Evolutionary conservation across 257 asterid species (phyloP).

Genomic region (Nicotiana undulata): DNA sequence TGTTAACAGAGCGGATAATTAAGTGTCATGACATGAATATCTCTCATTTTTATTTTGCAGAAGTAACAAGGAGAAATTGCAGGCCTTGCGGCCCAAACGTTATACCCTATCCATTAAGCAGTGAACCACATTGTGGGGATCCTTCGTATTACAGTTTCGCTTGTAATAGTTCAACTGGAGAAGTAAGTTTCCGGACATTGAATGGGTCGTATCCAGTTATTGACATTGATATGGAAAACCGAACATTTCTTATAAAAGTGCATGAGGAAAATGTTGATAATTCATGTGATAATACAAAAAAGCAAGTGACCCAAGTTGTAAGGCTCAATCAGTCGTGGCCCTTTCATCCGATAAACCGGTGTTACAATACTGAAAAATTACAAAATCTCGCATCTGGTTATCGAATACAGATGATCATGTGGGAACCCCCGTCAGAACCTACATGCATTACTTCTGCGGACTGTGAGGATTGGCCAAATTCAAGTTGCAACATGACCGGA

Average conservation of each 20-base stretch:
- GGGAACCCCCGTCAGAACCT: conserved; percentile 10
- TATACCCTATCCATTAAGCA: conserved; percentile 19
- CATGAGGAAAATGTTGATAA: too few species aligned
- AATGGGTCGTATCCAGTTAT: background rate
- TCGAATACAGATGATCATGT: background rate
- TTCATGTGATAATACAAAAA: background rate
- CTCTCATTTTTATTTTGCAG: background rate
- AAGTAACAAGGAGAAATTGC: conserved; percentile 1
- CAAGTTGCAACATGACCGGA: conserved; percentile 4
- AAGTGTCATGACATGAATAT: background rate
- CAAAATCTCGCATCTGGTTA: background rate
- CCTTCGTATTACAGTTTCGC: conserved; percentile 5
- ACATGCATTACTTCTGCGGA: background rate
- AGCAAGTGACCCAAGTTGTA: background rate
- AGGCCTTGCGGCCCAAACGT: background rate
- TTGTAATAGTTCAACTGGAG: background rate
- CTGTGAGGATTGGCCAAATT: conserved; percentile 13
- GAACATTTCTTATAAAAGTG: background rate
- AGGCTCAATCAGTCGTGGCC: conserved; percentile 7
- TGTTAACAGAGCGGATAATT: background rate
- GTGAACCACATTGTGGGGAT: conserved; percentile 11
- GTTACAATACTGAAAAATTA: background rate
- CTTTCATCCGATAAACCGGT: conserved; percentile 1
- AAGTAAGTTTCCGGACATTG: conserved; percentile 1
- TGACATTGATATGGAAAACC: background rate